Conservation (phyloP, 2,329 filamentous ascomycete species). For the Sphaerostilbella broomeana region DNA sequence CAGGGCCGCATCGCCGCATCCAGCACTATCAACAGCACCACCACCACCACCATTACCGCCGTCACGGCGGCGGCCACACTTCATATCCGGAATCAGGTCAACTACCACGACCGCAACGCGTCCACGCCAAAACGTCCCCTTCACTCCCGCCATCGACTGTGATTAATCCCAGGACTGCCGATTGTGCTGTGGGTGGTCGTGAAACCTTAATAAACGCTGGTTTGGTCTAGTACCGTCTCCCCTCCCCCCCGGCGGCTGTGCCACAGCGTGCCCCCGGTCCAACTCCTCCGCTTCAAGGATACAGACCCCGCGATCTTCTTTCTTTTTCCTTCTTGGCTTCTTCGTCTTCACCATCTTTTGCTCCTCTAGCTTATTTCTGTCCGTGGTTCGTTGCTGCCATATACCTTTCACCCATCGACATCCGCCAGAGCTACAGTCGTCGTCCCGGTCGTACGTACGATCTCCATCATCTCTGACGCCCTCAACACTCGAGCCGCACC, state of each 20-base stretch:
- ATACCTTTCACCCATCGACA: too few relatives aligned
- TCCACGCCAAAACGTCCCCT: too few relatives aligned
- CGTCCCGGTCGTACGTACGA: too few relatives aligned
- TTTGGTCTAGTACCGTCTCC: constrained; percentile 2
- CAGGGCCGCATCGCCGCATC: constrained; percentile 12
- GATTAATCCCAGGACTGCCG: background rate
- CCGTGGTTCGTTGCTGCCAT: too few relatives aligned
- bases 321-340: background rate
- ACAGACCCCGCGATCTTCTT: constrained; percentile 3
- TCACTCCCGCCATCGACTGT: background rate
- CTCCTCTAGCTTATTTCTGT: background rate
- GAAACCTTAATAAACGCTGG: constrained; percentile 11
- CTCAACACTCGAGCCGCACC: too few relatives aligned
- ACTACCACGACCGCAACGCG: background rate
- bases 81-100: constrained; percentile 6
- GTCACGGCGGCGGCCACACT: too few relatives aligned
- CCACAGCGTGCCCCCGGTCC: constrained; percentile 8
- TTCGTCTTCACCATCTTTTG: background rate
- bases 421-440: too few relatives aligned
- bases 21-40: constrained; percentile 1
- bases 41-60: too few relatives aligned
- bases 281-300: constrained; percentile 4
- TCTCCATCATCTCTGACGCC: too few relatives aligned
- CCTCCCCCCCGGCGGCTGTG: constrained; percentile 2
- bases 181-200: constrained; percentile 5